These are phyloP conservation scores for Aspergillus tubingensis DNA, from an alignment of 2,329 filamentous ascomycete species.

Conservation along the genomic window DNA sequence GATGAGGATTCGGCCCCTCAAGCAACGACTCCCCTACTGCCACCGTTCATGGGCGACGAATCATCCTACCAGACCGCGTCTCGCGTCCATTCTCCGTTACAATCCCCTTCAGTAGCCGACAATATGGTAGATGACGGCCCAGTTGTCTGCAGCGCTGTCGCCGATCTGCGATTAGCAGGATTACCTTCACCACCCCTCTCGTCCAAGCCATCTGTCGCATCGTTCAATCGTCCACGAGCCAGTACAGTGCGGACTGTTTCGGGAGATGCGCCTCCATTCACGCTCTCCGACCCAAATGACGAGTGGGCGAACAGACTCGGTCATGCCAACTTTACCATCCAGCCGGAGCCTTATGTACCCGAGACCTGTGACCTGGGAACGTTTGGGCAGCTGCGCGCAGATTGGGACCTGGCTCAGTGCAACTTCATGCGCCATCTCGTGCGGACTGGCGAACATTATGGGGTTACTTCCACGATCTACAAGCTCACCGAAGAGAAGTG, in stretches of 20 bases:
- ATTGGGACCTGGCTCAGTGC: slow-evolving; percentile 80
- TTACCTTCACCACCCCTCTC: slow-evolving; percentile 73
- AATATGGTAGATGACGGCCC: slow-evolving; percentile 44
- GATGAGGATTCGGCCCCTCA: slow-evolving; percentile 60
- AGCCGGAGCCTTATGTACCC: slow-evolving; percentile 76
- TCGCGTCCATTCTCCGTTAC: slow-evolving; percentile 74
- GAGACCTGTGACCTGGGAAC: slow-evolving; percentile 60
- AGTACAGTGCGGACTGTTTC: slow-evolving; percentile 46
- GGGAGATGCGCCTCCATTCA: slow-evolving; percentile 58
- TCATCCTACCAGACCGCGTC: slow-evolving; percentile 52
- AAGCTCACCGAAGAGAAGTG: slow-evolving; percentile 85
- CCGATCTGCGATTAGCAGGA: slow-evolving; percentile 50
- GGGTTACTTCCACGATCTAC: slow-evolving; percentile 85
- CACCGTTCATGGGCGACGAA: slow-evolving; percentile 71
- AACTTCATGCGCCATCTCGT: slow-evolving; percentile 90
- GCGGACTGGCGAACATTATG: slow-evolving; percentile 87
- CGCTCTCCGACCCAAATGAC: slow-evolving; percentile 67
- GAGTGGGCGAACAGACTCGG: slow-evolving; percentile 84
- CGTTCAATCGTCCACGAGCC: slow-evolving; percentile 60
- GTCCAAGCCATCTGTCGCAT: slow-evolving; percentile 73
- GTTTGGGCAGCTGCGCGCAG: slow-evolving; percentile 67
- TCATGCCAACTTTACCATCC: slow-evolving; percentile 90
- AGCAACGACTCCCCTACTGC: slow-evolving; percentile 80
- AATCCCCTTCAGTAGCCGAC: slow-evolving; percentile 77
- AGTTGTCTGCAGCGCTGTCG: slow-evolving; percentile 47